Base-by-base conservation (phyloP, 2,329 filamentous ascomycete genomes). In the Aspergillus tanneri region DNA sequence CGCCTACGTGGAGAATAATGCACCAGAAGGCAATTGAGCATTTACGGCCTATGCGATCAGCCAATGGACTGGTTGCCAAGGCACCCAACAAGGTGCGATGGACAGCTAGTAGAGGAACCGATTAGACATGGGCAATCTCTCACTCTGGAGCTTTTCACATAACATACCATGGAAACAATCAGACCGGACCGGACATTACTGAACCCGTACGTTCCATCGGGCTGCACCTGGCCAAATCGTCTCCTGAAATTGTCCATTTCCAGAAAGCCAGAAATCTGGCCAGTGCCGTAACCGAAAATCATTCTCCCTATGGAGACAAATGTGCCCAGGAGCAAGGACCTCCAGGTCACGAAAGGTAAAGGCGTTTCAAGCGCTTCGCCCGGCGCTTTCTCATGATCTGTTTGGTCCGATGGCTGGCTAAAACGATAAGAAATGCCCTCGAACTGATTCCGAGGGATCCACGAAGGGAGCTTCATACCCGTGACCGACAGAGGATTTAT, bases 221-320 rank as follows among this genome's bases (percentile, higher is more conserved):
- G 42, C 23, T 63, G 47, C 12, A 54, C 50, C 45, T 69, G 44
- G 44, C 68, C 71, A 43, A 70, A 73, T 2, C 68, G 62, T 19
- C 60, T 28, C 39, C 66, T 47, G 46, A 72, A 73, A 52, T 74
- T 61, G 5, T 56, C 34, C 69, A 72, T 73, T n/a, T 64, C 61
- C 25, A 72, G 58, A 51, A 74, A 68, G 3, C 72, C 72, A 1
- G 67, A 71, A 28, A 74, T 74, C 54, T 74, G 72, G 52, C 72
- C 68, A 9, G 72, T 72, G 46, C 73, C 67, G 40, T 69, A 72
- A 11, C 70, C 68, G 38, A 71, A 72, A 19, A 73, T 64, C 19
- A 73, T 64, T 18, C 71, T 71, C 34, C 72, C 71, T 61, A 73
- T 73, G 1, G 72, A 74, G 34, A 73, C 67, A 32, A 73, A 66